Percentiles rank a stretch among this genome's conserved stretches.
Evolutionary conservation across 1,139 yeast species (phyloP).

Genomic region (Diutina mesorugosa): DNA sequence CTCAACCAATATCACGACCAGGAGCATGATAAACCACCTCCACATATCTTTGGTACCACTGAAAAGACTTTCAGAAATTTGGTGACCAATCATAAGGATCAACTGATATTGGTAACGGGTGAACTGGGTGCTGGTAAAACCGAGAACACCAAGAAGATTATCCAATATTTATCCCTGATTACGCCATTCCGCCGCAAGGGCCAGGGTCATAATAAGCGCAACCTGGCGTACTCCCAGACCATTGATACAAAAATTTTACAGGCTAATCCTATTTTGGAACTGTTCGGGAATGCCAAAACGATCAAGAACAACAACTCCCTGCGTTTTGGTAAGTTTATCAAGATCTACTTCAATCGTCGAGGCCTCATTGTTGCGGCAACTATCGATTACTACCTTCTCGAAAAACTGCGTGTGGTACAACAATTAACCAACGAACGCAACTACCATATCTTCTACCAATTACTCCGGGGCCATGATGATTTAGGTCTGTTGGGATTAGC

Average conservation of each 20-base stretch:
- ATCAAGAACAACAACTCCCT: conserved; percentile 91
- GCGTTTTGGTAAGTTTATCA: conserved; percentile 91
- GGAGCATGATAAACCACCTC: conserved; percentile 36
- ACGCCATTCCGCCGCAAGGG: conserved; percentile 27
- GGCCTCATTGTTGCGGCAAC: conserved; percentile 79
- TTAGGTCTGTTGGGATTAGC: conserved; percentile 39
- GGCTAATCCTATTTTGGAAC: conserved; percentile 91
- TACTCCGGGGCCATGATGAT: conserved; percentile 53
- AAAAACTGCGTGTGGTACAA: conserved; percentile 84
- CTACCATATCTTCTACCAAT: conserved; percentile 86
- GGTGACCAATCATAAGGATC: conserved; percentile 60
- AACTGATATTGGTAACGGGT: conserved; percentile 90
- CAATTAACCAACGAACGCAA: conserved; percentile 74
- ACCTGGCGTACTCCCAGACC: conserved; percentile 1
- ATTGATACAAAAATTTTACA: conserved; percentile 81
- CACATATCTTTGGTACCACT: conserved; percentile 88
- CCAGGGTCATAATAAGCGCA: not conserved
- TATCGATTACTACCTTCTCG: conserved; percentile 87
- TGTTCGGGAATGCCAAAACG: conserved; percentile 97
- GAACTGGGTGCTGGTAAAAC: conserved; percentile 99
- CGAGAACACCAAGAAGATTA: conserved; percentile 91
- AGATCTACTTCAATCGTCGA: conserved; percentile 57
- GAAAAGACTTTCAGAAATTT: conserved; percentile 78
- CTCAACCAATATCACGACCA: conserved; percentile 37
- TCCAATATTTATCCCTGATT: conserved; percentile 72